These are phyloP conservation scores for Abrus pulchellus DNA, from an alignment of 306 rosid species.

Conservation along the genomic window DNA sequence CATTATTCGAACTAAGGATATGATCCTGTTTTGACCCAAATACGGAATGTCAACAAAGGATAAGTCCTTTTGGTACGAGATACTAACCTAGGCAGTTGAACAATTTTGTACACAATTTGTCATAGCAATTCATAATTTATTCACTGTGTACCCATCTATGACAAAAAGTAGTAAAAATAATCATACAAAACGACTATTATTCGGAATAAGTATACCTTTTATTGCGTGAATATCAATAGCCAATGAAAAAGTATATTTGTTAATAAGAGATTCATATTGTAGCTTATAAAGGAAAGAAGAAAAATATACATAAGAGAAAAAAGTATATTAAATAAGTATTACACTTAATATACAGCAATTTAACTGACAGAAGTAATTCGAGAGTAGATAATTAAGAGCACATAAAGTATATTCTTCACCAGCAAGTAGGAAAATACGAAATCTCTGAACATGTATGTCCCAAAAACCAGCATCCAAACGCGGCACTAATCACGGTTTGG, in stretches of 20 bases:
- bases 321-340: too few species aligned
- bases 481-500: conserved; percentile 48
- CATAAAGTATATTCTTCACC: not conserved
- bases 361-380: too few species aligned
- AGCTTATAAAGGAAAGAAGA: too few species aligned
- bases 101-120: not conserved
- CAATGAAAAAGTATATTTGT: too few species aligned
- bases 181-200: not conserved
- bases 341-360: too few species aligned
- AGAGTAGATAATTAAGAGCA: too few species aligned
- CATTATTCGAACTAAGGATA: conserved; percentile 17
- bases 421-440: not conserved
- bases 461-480: conserved; percentile 29
- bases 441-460: not conserved
- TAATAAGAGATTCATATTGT: too few species aligned
- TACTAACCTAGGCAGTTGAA: conserved; percentile 4
- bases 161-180: not conserved
- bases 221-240: not conserved
- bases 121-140: not conserved
- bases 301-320: too few species aligned
- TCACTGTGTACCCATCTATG: not conserved
- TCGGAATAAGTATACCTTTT: conserved; percentile 2
- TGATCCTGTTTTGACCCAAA: conserved; percentile 42
- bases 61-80: conserved; percentile 21
- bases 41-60: conserved; percentile 44